Evolutionary conservation across 1,284 basidiomycete species (phyloP).

Genomic region (Peniophora sp.): DNA sequence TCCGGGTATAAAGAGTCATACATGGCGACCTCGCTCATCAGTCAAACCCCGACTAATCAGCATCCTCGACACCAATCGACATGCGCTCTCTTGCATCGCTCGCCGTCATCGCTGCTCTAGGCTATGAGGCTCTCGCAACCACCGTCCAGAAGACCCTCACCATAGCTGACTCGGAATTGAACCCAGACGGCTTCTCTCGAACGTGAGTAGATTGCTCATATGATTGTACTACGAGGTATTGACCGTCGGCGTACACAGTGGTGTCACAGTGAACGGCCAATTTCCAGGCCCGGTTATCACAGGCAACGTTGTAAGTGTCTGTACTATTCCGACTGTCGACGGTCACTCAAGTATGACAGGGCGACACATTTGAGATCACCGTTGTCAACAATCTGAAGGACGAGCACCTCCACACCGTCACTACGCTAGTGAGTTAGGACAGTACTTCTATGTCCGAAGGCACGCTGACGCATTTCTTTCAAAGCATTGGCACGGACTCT

Average conservation of each 20-base stretch:
- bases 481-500: conserved; percentile 3
- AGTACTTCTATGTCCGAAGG: background rate
- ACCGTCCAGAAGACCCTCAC: too few relatives aligned
- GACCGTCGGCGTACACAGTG: background rate
- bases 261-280: background rate
- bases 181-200: background rate
- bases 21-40: too few relatives aligned
- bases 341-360: too few relatives aligned
- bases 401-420: background rate
- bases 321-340: too few relatives aligned
- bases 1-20: too few relatives aligned
- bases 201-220: background rate
- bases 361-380: background rate
- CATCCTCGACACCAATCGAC: too few relatives aligned
- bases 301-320: background rate
- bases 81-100: too few relatives aligned
- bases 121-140: too few relatives aligned
- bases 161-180: background rate
- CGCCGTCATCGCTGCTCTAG: too few relatives aligned
- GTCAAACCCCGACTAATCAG: too few relatives aligned
- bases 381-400: background rate
- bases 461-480: background rate
- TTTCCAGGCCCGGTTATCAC: background rate
- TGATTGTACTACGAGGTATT: background rate
- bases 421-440: background rate